Conservation (phyloP, 345 rosid species). For the Cardamine chenopodiifolia region DNA sequence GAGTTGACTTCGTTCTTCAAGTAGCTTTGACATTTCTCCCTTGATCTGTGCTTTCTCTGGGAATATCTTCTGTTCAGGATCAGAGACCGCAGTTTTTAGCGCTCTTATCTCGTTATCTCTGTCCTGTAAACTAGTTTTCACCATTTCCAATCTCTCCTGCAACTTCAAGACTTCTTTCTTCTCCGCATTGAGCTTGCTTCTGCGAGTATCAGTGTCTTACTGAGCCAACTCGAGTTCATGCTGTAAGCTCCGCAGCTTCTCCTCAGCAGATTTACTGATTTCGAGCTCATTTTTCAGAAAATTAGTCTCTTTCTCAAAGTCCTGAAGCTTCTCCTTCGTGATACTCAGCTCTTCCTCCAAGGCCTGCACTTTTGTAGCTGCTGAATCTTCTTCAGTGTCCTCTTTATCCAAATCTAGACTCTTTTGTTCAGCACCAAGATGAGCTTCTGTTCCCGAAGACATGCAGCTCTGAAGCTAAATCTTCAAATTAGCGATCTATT, state of each 20-base stretch:
- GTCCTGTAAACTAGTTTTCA: constrained; percentile 64
- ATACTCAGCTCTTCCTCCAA: constrained; percentile 54
- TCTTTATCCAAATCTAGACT: constrained; percentile 34
- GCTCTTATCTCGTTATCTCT: constrained; percentile 68
- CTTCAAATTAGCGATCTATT: constrained; percentile 58
- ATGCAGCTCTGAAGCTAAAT: constrained; percentile 54
- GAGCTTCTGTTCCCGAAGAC: constrained; percentile 29
- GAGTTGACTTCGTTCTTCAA: constrained; percentile 50
- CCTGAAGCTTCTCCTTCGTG: constrained; percentile 54
- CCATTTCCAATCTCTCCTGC: constrained; percentile 56
- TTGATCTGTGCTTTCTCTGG: constrained; percentile 65
- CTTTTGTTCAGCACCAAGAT: constrained; percentile 9
- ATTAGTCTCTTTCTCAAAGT: constrained; percentile 53
- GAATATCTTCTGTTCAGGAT: constrained; percentile 67
- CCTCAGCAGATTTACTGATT: constrained; percentile 32
- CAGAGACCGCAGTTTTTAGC: constrained; percentile 58
- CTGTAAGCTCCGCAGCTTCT: constrained; percentile 45
- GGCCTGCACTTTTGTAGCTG: constrained; percentile 23
- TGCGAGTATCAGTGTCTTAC: constrained; percentile 52
- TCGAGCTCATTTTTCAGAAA: constrained; percentile 55
- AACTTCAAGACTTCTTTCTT: constrained; percentile 60
- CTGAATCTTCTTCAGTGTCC: constrained; percentile 36
- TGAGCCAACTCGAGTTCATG: constrained; percentile 54
- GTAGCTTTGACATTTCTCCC: constrained; percentile 60
- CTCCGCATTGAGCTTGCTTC: constrained; percentile 56